Base-by-base conservation (phyloP, 495 filamentous ascomycete genomes). In the Mycothermus thermophilus region DNA sequence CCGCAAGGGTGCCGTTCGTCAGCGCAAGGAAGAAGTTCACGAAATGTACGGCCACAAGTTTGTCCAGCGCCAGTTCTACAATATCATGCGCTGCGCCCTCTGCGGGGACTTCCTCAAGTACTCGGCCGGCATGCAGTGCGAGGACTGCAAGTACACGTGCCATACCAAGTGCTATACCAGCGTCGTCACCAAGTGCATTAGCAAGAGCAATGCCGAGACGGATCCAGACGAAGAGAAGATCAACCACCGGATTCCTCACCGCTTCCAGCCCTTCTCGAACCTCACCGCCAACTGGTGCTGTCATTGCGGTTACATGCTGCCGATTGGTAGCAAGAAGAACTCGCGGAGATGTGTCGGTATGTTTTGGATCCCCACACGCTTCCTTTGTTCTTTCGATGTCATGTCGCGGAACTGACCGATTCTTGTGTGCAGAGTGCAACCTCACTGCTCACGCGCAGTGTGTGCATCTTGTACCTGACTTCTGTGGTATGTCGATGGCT, bases 141-240 rank as follows among this genome's bases (percentile, higher is more conserved):
- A 88, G 40, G 90, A 99, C 60, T 99, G 90, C 83, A 96, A 95
- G 59, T 95, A 94, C 52, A 96, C 90, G 14, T 96, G 92, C 58
- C 90, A 99, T 57, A 83, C 81, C 52, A 93, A 93, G 57, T 99
- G 90, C 56, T 96, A 94, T 51, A 63, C 68, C 8, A 92, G 87
- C 54, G 90, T 99, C n/a, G 92, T 99, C 49, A 96, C 90, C 36
- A 99, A 99, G 57, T 99, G 90, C 63, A 99, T 99, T 60, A 95
- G 87, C 62, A 95, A 96, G 58, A 93, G 88, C 31, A 99, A 96
- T 55, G 83, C 88, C 41, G 90, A 96, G 55, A 90, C 81, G 14
- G 92, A 96, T 58, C 90, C 90, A 11, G 90, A 96, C 58, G 90
- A 99, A 55, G 90, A 94, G 62, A 96, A 95, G 62, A 82, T 99